Conservation (phyloP, 495 filamentous ascomycete genomes). For the Trichoderma reesei region DNA sequence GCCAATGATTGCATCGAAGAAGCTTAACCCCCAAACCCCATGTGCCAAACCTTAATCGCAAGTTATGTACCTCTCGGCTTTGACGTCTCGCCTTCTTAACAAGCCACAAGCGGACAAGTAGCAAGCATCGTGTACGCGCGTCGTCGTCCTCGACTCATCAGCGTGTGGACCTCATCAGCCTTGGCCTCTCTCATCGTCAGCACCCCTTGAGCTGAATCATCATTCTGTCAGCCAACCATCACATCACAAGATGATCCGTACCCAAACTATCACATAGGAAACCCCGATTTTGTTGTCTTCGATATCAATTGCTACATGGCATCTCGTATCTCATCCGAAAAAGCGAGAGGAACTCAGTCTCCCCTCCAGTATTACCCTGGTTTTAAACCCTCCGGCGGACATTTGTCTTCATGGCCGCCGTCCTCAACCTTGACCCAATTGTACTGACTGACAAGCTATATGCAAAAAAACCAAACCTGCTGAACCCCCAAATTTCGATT, state of each 20-base stretch:
- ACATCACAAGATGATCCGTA: neutral
- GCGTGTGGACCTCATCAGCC: neutral
- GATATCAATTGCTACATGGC: conserved; percentile 2
- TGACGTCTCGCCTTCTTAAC: too few relatives aligned
- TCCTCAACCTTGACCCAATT: neutral
- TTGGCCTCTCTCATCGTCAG: neutral
- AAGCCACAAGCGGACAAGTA: neutral
- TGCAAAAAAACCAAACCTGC: neutral
- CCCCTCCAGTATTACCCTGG: neutral
- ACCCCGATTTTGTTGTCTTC: neutral
- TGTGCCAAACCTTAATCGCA: neutral
- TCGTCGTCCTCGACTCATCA: neutral
- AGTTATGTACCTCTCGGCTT: neutral
- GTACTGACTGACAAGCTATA: conserved; percentile 2
- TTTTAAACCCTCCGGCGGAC: neutral
- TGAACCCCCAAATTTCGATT: neutral
- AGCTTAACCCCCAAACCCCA: neutral
- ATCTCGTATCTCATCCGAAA: neutral
- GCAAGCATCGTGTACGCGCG: neutral
- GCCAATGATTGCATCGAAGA: neutral
- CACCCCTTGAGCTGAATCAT: neutral
- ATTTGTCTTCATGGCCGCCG: neutral
- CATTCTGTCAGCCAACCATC: neutral
- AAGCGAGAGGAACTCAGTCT: neutral
- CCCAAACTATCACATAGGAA: neutral